These are phyloP conservation scores for Bremia lactucae DNA, from an alignment of 352 stramenopile species.

Conservation along the genomic window DNA sequence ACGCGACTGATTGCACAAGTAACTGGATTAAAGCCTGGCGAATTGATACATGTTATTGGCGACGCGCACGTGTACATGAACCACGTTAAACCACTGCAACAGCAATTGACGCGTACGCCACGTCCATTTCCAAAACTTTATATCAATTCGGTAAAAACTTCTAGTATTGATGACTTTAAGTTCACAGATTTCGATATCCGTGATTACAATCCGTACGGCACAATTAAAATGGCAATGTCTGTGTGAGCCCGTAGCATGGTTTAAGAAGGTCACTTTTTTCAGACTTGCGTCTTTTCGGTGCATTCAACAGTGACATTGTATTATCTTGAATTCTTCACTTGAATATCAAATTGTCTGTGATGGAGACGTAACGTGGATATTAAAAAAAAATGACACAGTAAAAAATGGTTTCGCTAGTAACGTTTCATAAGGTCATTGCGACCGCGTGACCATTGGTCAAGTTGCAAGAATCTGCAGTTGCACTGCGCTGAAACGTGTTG, in stretches of 20 bases:
- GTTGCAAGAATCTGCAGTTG: conserved; percentile 5
- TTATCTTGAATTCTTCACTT: too few species aligned
- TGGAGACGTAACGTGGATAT: too few species aligned
- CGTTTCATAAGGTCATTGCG: background rate
- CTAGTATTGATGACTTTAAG: conserved; percentile 92
- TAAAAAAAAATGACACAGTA: background rate
- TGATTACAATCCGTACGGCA: conserved; percentile 92
- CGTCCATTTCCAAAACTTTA: conserved; percentile 91
- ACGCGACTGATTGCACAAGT: conserved; percentile 95
- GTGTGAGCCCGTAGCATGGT: conserved; percentile 30
- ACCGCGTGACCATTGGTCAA: background rate
- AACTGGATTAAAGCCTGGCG: conserved; percentile 86
- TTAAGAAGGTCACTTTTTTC: background rate
- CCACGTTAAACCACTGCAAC: conserved; percentile 94
- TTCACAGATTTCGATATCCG: conserved; percentile 95
- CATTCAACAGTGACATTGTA: too few species aligned
- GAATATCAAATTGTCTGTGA: too few species aligned
- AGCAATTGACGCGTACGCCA: conserved; percentile 91
- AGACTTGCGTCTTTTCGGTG: too few species aligned
- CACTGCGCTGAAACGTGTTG: conserved; percentile 1
- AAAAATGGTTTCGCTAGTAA: conserved; percentile 3
- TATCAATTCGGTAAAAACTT: conserved; percentile 80
- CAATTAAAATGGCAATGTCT: conserved; percentile 99
- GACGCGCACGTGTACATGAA: conserved; percentile 99
- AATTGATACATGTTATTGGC: conserved; percentile 98